phyloP scores from a whole-genome alignment of 2,329 filamentous ascomycete genomes.

The Venturia aucupariae region DNA sequence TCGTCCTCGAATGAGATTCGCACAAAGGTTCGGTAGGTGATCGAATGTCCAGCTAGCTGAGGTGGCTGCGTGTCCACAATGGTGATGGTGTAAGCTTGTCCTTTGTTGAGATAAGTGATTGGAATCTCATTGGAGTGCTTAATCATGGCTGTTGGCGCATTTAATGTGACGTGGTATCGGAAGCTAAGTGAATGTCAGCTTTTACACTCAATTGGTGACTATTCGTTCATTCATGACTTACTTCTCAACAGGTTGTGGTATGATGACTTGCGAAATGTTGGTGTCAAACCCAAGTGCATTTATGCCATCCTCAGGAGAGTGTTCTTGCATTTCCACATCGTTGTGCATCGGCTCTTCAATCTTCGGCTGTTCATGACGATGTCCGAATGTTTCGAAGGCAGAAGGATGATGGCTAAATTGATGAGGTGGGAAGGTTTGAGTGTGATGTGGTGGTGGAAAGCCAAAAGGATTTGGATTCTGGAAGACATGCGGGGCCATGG shows the following conservation, averaged over 20 bases:
- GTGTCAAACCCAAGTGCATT: slow-evolving; percentile 33
- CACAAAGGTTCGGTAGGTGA: slow-evolving; percentile 79
- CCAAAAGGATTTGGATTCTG: slow-evolving; percentile 64
- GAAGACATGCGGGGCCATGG: slow-evolving; percentile 36
- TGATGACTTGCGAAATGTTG: slow-evolving; percentile 43
- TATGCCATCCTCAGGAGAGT: slow-evolving; percentile 51
- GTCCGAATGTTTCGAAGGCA: slow-evolving; percentile 69
- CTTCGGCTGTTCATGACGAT: slow-evolving; percentile 55
- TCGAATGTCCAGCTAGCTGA: slow-evolving; percentile 48
- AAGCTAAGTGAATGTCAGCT: slow-evolving; percentile 44
- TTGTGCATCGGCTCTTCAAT: slow-evolving; percentile 44
- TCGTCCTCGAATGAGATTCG: slow-evolving; percentile 97
- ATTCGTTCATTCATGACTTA: slow-evolving; percentile 24
- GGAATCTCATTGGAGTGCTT: slow-evolving; percentile 84
- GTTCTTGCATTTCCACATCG: slow-evolving; percentile 53
- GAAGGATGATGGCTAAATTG: slow-evolving; percentile 74
- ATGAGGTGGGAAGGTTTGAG: slow-evolving; percentile 61
- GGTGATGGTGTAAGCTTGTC: slow-evolving; percentile 83
- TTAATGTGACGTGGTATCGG: slow-evolving; percentile 80
- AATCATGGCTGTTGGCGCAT: slow-evolving; percentile 94
- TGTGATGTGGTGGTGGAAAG: slow-evolving; percentile 35
- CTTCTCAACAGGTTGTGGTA: slow-evolving; percentile 37
- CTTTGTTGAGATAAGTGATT: slow-evolving; percentile 96
- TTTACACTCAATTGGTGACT: not conserved
- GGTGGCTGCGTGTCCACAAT: slow-evolving; percentile 67